These are phyloP conservation scores for Paramecium caudatum DNA, from an alignment of 73 alveolate species.

Conservation along the genomic window DNA sequence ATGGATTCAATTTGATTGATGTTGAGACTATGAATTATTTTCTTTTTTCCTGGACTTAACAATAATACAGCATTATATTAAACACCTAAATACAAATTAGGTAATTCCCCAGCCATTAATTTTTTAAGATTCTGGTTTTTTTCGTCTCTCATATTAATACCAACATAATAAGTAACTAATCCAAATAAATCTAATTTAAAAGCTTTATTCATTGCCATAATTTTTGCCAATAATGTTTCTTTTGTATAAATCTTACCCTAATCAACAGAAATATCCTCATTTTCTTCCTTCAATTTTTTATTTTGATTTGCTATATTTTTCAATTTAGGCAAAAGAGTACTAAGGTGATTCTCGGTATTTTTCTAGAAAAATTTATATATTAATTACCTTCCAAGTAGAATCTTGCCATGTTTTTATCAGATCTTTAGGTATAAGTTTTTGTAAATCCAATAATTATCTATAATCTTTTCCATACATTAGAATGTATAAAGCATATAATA, in stretches of 20 bases:
- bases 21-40: neutral
- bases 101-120: neutral
- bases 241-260: neutral
- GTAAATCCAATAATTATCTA: neutral
- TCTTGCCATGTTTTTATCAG: neutral
- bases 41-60: constrained; percentile 4
- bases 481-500: neutral
- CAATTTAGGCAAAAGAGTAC: neutral
- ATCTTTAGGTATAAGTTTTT: neutral
- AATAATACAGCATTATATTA: neutral
- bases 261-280: neutral
- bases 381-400: neutral
- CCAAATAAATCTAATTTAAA: neutral
- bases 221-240: neutral
- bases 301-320: neutral
- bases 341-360: neutral
- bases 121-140: neutral
- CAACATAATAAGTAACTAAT: neutral
- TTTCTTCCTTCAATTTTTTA: neutral
- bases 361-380: neutral
- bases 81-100: neutral
- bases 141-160: neutral
- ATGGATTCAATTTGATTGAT: neutral
- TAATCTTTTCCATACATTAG: neutral
- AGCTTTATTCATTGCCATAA: neutral